Evolutionary conservation across 2,329 filamentous ascomycete species (phyloP).

Genomic region (Aspergillus thermomutatus): DNA sequence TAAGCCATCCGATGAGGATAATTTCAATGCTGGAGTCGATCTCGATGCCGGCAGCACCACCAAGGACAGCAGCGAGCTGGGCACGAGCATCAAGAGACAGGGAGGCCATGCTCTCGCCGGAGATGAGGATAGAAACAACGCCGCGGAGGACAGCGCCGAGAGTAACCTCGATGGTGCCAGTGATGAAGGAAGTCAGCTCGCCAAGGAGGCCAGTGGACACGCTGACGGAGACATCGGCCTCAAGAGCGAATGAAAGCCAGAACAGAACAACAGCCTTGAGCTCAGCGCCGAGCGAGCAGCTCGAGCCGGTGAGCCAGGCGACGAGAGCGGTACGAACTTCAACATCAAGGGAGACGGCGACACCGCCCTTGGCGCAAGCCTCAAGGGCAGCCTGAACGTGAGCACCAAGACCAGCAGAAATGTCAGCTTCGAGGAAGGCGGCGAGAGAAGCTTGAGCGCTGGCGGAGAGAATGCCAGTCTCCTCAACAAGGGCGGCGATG

Average conservation of each 20-base stretch:
- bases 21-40: slow-evolving; percentile 52
- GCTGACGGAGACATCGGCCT: slow-evolving; percentile 25
- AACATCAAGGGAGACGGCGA: slow-evolving; percentile 24
- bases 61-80: slow-evolving; percentile 35
- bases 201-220: slow-evolving; percentile 25
- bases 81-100: slow-evolving; percentile 32
- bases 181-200: slow-evolving; percentile 30
- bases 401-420: slow-evolving; percentile 25
- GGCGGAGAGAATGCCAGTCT: slow-evolving; percentile 25
- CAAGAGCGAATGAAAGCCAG: slow-evolving; percentile 34
- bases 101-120: slow-evolving; percentile 30
- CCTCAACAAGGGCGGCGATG: slow-evolving; percentile 27
- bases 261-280: slow-evolving; percentile 35
- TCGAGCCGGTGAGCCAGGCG: slow-evolving; percentile 29
- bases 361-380: slow-evolving; percentile 26
- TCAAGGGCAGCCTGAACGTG: slow-evolving; percentile 28
- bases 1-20: slow-evolving; percentile 45
- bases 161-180: slow-evolving; percentile 22
- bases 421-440: slow-evolving; percentile 31
- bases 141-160: slow-evolving; percentile 32
- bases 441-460: slow-evolving; percentile 28
- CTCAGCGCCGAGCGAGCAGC: slow-evolving; percentile 33
- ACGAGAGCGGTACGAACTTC: slow-evolving; percentile 30
- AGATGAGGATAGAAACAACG: slow-evolving; percentile 28
- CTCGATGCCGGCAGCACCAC: slow-evolving; percentile 43